Conservation (phyloP, 768 basidiomycete species). For the Asterophora lycoperdoides region DNA sequence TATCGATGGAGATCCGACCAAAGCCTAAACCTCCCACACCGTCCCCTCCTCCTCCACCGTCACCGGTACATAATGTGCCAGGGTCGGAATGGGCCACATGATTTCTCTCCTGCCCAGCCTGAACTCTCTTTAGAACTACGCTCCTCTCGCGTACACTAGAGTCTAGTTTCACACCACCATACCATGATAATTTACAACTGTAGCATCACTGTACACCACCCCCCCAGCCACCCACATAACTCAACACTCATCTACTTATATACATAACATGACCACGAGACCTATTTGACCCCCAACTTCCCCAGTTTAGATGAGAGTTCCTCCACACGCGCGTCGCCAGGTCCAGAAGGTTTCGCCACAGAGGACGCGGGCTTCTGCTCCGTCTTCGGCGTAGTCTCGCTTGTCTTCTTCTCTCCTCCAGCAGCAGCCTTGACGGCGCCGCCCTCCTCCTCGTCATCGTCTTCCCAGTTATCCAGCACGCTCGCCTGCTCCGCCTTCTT, state of each 20-base stretch:
- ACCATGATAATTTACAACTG: slow-evolving; percentile 41
- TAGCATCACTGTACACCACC: slow-evolving; percentile 32
- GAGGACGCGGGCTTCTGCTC: slow-evolving; percentile 8
- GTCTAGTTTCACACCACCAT: slow-evolving; percentile 17
- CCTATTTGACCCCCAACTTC: slow-evolving; percentile 53
- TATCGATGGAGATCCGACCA: slow-evolving; percentile 64
- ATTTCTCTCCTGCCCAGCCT: slow-evolving; percentile 1
- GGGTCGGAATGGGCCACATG: slow-evolving; percentile 33
- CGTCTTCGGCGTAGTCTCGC: slow-evolving; percentile 7
- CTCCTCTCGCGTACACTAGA: not conserved
- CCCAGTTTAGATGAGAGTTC: slow-evolving; percentile 47
- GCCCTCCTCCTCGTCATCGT: slow-evolving; percentile 50
- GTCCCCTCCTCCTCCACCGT: slow-evolving; percentile 13
- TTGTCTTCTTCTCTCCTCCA: slow-evolving; percentile 13
- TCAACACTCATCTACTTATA: slow-evolving; percentile 16
- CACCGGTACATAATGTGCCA: slow-evolving; percentile 26
- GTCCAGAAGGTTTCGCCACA: not conserved
- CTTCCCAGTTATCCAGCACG: slow-evolving; percentile 82
- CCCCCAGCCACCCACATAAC: slow-evolving; percentile 17
- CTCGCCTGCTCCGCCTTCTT: slow-evolving; percentile 56
- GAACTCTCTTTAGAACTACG: not conserved
- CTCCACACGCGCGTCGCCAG: slow-evolving; percentile 16
- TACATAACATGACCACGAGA: slow-evolving; percentile 7
- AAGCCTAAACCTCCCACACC: slow-evolving; percentile 31
- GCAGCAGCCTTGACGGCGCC: slow-evolving; percentile 4